Evolutionary conservation across 2,329 filamentous ascomycete genomes (phyloP).

Genomic region (Pseudogymnoascus pannorum): DNA sequence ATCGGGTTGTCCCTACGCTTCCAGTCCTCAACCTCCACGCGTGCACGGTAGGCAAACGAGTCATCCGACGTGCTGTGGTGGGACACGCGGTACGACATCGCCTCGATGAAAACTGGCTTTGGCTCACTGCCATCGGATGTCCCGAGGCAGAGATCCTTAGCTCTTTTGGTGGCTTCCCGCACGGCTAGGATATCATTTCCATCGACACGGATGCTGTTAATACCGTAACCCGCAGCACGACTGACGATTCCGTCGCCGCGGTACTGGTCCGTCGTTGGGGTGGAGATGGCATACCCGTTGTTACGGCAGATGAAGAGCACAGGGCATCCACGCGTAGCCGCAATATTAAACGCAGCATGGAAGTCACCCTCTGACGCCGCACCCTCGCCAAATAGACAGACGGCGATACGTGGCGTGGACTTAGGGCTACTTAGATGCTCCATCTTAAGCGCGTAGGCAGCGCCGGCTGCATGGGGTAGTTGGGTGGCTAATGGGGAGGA

Average conservation of each 20-base stretch:
- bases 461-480: conserved; percentile 79
- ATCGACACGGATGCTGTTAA: conserved; percentile 84
- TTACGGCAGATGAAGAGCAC: conserved; percentile 88
- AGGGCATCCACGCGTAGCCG: conserved; percentile 79
- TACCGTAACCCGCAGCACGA: conserved; percentile 83
- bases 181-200: conserved; percentile 94
- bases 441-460: conserved; percentile 81
- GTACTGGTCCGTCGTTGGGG: conserved; percentile 84
- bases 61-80: conserved; percentile 97
- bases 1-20: conserved; percentile 85
- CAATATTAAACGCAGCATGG: conserved; percentile 84
- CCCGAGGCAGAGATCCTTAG: conserved; percentile 65
- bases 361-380: conserved; percentile 89
- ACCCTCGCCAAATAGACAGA: conserved; percentile 85
- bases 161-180: conserved; percentile 68
- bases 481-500: conserved; percentile 82
- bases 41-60: conserved; percentile 89
- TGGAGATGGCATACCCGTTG: conserved; percentile 87
- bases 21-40: conserved; percentile 92
- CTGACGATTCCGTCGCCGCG: conserved; percentile 86
- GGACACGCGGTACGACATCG: conserved; percentile 96
- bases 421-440: conserved; percentile 67
- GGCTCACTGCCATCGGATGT: conserved; percentile 21
- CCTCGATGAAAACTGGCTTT: conserved; percentile 77
- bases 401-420: conserved; percentile 59